Base-by-base conservation (phyloP, 1,139 yeast genomes). In the Yamadazyma kanchanaburiensis region DNA sequence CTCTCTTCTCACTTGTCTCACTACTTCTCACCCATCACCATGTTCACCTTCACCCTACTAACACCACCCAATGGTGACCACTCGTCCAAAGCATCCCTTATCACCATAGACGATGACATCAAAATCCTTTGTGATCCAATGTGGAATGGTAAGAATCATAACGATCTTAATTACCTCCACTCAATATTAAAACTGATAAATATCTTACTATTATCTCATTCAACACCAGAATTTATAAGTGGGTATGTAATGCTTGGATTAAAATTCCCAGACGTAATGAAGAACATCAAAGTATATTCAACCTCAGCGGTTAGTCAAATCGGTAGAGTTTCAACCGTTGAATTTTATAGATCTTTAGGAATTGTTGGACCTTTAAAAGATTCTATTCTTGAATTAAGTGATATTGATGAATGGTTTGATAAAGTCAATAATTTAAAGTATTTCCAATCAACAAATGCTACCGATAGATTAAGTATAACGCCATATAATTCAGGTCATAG, bases 401-500 rank as follows among this genome's bases (percentile, higher is more conserved):
- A 88, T 37, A 76, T 91, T 3, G 96, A 89, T 43, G 76, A 74
- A 31, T 77, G 85, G 43, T 87, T 86, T 52, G 94, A 86, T 50
- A 71, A 67, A 29, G 69, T 91, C 4, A 67, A 58, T 2, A 64
- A 83, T 0, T 61, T 91, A 31, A 91, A 89, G 47, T 88, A 81
- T 50, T 76, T 88, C 1, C 98, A 91, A 53, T 74, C 87, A 3
- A 65, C 78, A n/a, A 72, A 68, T 32, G 58, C 80, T 34, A 67
- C 74, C 32, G 87, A 83, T 15, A 59, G 55, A 32, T 55, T 86
- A 13, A 65, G 75, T 1, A 61, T 89, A 11, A 81, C 95, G 0
- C 95, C 97, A 0, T 80, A 80, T 45, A 87, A 86, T 53, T 83
- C 97, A 0, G 99, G 99, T 1, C 96, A 87, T 51, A 71, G 95